Base-by-base conservation (phyloP, 163 green algal species). In the Trebouxiophyceae sp. region DNA sequence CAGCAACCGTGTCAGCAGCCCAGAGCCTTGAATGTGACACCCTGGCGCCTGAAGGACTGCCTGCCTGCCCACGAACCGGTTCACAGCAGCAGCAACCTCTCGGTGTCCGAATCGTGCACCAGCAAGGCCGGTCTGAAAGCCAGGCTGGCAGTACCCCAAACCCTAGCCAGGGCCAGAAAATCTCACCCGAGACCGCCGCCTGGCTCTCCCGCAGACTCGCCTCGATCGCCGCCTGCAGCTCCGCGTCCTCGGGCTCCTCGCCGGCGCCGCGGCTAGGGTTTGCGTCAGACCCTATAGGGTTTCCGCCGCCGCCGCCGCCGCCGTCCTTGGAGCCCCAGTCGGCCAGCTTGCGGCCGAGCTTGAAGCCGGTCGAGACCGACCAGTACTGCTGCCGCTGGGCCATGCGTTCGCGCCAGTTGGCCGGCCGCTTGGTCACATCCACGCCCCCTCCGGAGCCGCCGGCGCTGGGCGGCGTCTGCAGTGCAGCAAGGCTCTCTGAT, bases 351-450 rank as follows among this genome's bases (percentile, higher is more conserved):
- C 90, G 76, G 0, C 91, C 91, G 56, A 91, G 79, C 44, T 82
- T 71, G 73, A 95, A 96, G 33, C 91, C 89, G 24, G 93, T 81
- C 32, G 76, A 83, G 1, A 70, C 73, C 77, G 76, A 92, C 87
- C 87, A 96, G 71, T 90, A 93, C 46, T 81, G 79, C 63, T 95
- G 87, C 3, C 88, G 73, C 30, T 77, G 59, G 4, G 62, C 50
- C 66, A 86, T 86, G 2, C 87, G 72, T 61, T 91, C 73, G 7
- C 82, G 72, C 89, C 87, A 95, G 34, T 79, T 54, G 5, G 26
- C 54, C 23, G 54, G 65, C 34, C 20, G 7, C 39, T 69, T 67
- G 30, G 30, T 45, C 60, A 62, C 16, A 7, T 7, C 55, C 16
- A 28, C 46, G 60, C 65, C 71, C 66, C 66, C 58, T 19, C 29